These are phyloP conservation scores for Onygenales sp. DNA, from an alignment of 2,329 filamentous ascomycete genomes.

Conservation along the genomic window DNA sequence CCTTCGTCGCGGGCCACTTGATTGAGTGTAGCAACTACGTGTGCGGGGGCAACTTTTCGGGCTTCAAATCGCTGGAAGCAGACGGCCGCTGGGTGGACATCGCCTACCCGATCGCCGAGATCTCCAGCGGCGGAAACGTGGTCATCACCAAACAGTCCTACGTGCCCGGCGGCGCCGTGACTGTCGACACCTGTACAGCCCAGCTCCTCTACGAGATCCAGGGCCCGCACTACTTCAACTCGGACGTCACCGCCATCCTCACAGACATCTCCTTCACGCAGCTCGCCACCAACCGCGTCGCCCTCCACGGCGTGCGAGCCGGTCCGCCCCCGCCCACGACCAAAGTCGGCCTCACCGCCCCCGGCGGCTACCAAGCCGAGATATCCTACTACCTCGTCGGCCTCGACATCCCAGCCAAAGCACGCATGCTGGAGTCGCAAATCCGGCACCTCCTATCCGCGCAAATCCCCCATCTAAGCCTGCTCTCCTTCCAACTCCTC, in stretches of 20 bases:
- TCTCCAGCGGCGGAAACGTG: constrained; percentile 30
- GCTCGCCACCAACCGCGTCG: constrained; percentile 39
- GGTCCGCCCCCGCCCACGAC: constrained; percentile 40
- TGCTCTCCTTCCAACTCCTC: constrained; percentile 21
- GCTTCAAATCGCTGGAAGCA: constrained; percentile 30
- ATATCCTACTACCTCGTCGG: constrained; percentile 36
- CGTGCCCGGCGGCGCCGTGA: constrained; percentile 31
- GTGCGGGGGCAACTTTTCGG: constrained; percentile 35
- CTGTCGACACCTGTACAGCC: constrained; percentile 42
- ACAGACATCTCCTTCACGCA: constrained; percentile 45
- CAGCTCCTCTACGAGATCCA: constrained; percentile 49
- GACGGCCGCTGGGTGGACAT: constrained; percentile 35
- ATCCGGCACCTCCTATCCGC: constrained; percentile 29
- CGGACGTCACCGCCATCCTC: constrained; percentile 46
- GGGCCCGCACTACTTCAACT: constrained; percentile 49
- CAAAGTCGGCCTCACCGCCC: constrained; percentile 40
- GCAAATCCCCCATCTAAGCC: constrained; percentile 23
- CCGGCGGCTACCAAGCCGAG: constrained; percentile 40
- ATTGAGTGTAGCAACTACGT: constrained; percentile 36
- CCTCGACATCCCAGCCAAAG: constrained; percentile 38
- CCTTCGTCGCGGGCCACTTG: constrained; percentile 30
- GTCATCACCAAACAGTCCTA: constrained; percentile 37
- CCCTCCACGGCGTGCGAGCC: constrained; percentile 37
- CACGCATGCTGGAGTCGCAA: constrained; percentile 37
- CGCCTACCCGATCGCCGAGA: constrained; percentile 39